Evolutionary conservation across 2,329 filamentous ascomycete genomes (phyloP), one percentile per base, ranked within the genome.

Genomic region (Alternaria gaisen): DNA sequence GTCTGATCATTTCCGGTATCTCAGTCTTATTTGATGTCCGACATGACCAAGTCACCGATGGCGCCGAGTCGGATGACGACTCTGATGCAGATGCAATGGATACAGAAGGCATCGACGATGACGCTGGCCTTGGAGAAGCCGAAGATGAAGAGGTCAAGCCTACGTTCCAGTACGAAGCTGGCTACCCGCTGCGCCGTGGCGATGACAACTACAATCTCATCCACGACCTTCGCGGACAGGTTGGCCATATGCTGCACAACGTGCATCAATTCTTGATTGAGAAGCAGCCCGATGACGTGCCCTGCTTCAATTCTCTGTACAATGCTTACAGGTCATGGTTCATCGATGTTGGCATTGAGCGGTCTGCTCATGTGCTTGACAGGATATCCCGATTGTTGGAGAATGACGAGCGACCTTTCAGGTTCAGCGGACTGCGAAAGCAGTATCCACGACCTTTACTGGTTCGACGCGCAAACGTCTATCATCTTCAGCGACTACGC

Each of bases 291-390:
- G 95, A 99, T 73, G 95, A 99, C 75, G 95, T 99, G 1, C 89
- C 91, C 16, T 97, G 93, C 79, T 99, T 99, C 80, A 97, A 93
- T 24, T 89, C 94, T 0, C 81, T 99, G 2, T 99, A 97, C 79
- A 91, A 91, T 22, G 92, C 94, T 1, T 99, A 97, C 77, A 87
- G 93, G 43, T 95, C 92, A 9, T 99, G 94, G 93, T 98, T 99
- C 72, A 93, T 97, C 1, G 95, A 99, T 72, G 94, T 99, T 41
- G 95, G 96, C 18, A 96, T 97, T 61, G 95, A 99, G 80, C 87
- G 94, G 61, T 97, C 94, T 18, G 94, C 95, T 0, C 95, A 97
- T 76, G 92, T 96, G 2, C 83, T 98, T 10, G 95, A 99, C 76
- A 87, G 95, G 20, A 90, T 98, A 14, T 88, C 91, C 5, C 88